Percentiles rank a stretch among this genome's conserved stretches.
Evolutionary conservation across 805 yeast genomes (phyloP).

Genomic region (Cyberlindnera sargentensis): DNA sequence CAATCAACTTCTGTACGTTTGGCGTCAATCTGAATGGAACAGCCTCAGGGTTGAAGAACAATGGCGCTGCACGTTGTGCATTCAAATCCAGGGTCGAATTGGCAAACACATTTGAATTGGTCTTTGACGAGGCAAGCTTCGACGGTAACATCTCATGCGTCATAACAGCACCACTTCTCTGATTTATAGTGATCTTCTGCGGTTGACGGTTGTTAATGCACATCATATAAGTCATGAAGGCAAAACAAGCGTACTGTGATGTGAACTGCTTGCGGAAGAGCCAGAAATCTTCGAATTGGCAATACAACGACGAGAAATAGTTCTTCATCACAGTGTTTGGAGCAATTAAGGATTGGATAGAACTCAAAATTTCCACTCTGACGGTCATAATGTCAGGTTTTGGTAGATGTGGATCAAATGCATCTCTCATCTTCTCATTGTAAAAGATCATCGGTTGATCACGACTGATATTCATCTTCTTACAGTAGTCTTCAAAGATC

Average conservation of each 20-base stretch:
- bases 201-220: conserved; percentile 91
- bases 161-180: conserved; percentile 81
- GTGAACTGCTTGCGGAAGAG: conserved; percentile 91
- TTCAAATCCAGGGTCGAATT: conserved; percentile 29
- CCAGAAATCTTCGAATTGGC: conserved; percentile 93
- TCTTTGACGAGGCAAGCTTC: conserved; percentile 50
- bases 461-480: conserved; percentile 59
- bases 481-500: conserved; percentile 84
- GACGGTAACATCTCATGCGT: conserved; percentile 95
- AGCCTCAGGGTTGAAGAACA: conserved; percentile 84
- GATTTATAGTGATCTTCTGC: conserved; percentile 80
- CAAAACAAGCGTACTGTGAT: conserved; percentile 88
- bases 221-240: conserved; percentile 91
- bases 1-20: conserved; percentile 87
- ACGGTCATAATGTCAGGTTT: conserved; percentile 87
- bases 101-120: conserved; percentile 29
- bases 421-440: conserved; percentile 79
- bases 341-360: conserved; percentile 80
- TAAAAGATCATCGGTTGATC: conserved; percentile 90
- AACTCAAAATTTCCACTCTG: conserved; percentile 84
- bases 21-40: conserved; percentile 97
- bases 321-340: conserved; percentile 80
- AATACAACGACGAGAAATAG: conserved; percentile 62
- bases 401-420: conserved; percentile 88
- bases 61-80: conserved; percentile 44